Conservation (phyloP, 495 filamentous ascomycete species). For the Glonium stellatum region DNA sequence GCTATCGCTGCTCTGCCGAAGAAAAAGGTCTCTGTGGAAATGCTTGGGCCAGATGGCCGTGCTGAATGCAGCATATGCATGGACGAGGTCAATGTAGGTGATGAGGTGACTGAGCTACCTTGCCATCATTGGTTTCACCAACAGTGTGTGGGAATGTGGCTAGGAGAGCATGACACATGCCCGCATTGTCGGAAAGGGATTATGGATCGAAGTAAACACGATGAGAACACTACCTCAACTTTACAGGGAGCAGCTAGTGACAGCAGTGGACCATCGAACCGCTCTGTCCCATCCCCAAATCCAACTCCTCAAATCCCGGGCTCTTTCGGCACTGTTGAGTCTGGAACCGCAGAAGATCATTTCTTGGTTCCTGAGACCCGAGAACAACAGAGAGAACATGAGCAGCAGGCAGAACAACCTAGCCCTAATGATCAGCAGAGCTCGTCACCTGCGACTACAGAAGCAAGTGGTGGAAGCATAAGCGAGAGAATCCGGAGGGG, state of each 20-base stretch:
- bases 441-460: neutral
- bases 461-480: constrained; percentile 6
- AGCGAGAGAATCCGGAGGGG: constrained; percentile 21
- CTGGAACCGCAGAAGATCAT: constrained; percentile 17
- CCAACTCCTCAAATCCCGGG: constrained; percentile 14
- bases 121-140: constrained; percentile 92
- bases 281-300: neutral
- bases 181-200: constrained; percentile 80
- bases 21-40: constrained; percentile 54
- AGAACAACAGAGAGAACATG: neutral
- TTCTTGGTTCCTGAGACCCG: constrained; percentile 15
- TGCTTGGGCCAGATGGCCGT: constrained; percentile 56
- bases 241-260: neutral
- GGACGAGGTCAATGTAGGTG: constrained; percentile 68
- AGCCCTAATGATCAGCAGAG: neutral
- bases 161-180: constrained; percentile 83
- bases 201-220: constrained; percentile 8
- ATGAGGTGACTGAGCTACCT: constrained; percentile 70
- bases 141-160: constrained; percentile 68
- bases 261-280: neutral
- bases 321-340: constrained; percentile 13
- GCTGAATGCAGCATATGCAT: constrained; percentile 93
- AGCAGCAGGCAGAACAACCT: neutral
- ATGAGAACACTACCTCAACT: neutral
- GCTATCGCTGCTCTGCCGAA: constrained; percentile 70